Conservation (phyloP, 1,284 basidiomycete genomes). For the Mycena sp. region DNA sequence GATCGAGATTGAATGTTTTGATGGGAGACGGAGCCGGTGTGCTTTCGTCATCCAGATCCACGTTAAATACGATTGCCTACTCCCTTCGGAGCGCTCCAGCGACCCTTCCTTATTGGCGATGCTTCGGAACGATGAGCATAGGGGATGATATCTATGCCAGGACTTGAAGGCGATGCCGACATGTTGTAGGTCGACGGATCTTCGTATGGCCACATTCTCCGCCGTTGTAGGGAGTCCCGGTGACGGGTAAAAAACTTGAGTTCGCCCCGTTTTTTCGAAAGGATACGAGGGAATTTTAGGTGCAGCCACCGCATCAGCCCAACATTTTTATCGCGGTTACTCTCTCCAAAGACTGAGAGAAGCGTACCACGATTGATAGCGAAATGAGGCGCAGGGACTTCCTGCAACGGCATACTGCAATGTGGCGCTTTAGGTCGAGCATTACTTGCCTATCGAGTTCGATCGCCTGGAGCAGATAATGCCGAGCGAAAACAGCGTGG, state of each 20-base stretch:
- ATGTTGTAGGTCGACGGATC: constrained; percentile 1
- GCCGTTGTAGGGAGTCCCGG: constrained; percentile 8
- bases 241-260: constrained; percentile 12
- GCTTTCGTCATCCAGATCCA: constrained; percentile 45
- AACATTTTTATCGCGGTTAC: constrained; percentile 65
- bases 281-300: constrained; percentile 18
- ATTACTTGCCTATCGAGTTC: constrained; percentile 53
- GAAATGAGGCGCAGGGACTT: constrained; percentile 60
- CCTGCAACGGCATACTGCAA: constrained; percentile 35
- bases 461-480: constrained; percentile 73
- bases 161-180: neutral
- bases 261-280: constrained; percentile 27
- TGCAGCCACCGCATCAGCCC: constrained; percentile 66
- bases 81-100: constrained; percentile 24
- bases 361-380: constrained; percentile 63
- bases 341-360: constrained; percentile 62
- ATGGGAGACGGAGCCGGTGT: constrained; percentile 31
- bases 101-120: constrained; percentile 16
- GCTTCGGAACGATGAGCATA: neutral
- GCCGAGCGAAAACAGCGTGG: constrained; percentile 65
- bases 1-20: constrained; percentile 60
- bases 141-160: neutral
- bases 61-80: constrained; percentile 36
- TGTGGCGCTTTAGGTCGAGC: constrained; percentile 37
- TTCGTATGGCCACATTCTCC: constrained; percentile 22